phyloP scores from a whole-genome alignment of 257 asterid genomes.

The Nicotiana tomentosiformis region DNA sequence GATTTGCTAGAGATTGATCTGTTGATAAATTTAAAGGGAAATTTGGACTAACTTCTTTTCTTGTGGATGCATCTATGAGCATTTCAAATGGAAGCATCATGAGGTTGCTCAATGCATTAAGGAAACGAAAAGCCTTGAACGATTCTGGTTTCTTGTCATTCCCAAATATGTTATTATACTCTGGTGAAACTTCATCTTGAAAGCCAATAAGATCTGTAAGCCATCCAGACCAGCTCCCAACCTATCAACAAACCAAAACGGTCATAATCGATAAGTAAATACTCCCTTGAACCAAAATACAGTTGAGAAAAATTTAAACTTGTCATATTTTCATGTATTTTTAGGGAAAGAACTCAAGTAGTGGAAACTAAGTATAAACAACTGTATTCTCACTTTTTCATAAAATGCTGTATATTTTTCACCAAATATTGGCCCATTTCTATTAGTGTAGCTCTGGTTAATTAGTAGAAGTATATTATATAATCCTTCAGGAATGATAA shows the following conservation, averaged over 20 bases:
- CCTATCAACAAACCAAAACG: constrained; percentile 29
- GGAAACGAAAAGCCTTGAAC: constrained; percentile 70
- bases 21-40: neutral
- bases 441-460: neutral
- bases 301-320: neutral
- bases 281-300: neutral
- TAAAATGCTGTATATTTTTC: neutral
- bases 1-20: constrained; percentile 1
- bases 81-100: constrained; percentile 91
- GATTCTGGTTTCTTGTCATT: constrained; percentile 30
- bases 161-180: constrained; percentile 15
- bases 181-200: constrained; percentile 50
- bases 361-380: too few species aligned
- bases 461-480: neutral
- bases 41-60: constrained; percentile 59
- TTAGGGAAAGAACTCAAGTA: too few species aligned
- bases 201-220: constrained; percentile 73
- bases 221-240: constrained; percentile 87
- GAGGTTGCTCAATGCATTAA: constrained; percentile 71
- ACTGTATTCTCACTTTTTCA: neutral
- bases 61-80: constrained; percentile 59
- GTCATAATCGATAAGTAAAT: neutral
- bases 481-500: neutral
- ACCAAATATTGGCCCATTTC: neutral
- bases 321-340: too few species aligned